Evolutionary conservation across 306 rosid genomes (phyloP).

Genomic region (Trifolium pratense): DNA sequence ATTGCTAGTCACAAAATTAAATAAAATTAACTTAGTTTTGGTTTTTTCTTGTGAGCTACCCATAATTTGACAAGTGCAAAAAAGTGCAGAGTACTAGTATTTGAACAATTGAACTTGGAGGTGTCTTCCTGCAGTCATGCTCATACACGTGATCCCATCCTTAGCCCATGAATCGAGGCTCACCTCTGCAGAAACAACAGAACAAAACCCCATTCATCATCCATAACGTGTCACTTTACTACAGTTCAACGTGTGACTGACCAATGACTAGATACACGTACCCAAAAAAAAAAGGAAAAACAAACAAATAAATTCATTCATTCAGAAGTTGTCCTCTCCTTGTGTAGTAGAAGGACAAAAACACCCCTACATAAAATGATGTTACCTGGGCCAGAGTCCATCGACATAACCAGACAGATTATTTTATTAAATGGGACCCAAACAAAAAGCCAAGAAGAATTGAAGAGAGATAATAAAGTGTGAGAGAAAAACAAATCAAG

Average conservation of each 20-base stretch:
- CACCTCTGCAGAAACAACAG: background rate
- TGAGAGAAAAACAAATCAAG: background rate
- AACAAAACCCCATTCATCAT: background rate
- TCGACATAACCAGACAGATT: conserved; percentile 33
- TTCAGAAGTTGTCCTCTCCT: too few species aligned
- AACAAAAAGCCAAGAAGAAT: background rate
- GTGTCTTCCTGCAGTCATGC: background rate
- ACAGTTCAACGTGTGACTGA: background rate
- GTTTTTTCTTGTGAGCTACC: background rate
- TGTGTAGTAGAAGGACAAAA: conserved; percentile 12
- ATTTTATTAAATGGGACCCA: conserved; percentile 41
- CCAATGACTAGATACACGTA: background rate
- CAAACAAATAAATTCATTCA: background rate
- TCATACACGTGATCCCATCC: conserved; percentile 36
- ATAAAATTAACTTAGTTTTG: background rate
- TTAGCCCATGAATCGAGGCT: conserved; percentile 30
- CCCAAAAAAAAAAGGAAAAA: background rate
- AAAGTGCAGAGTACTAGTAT: background rate
- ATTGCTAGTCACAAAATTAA: too few species aligned
- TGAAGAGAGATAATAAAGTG: conserved; percentile 22
- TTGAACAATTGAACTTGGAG: background rate
- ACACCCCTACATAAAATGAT: conserved; percentile 12
- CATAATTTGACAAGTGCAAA: conserved; percentile 26
- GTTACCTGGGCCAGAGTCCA: background rate
- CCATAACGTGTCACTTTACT: conserved; percentile 32